Percentiles rank a stretch among this genome's conserved stretches.
Conservation (phyloP, 1,284 basidiomycete genomes). For the Sporisorium graminicola region DNA sequence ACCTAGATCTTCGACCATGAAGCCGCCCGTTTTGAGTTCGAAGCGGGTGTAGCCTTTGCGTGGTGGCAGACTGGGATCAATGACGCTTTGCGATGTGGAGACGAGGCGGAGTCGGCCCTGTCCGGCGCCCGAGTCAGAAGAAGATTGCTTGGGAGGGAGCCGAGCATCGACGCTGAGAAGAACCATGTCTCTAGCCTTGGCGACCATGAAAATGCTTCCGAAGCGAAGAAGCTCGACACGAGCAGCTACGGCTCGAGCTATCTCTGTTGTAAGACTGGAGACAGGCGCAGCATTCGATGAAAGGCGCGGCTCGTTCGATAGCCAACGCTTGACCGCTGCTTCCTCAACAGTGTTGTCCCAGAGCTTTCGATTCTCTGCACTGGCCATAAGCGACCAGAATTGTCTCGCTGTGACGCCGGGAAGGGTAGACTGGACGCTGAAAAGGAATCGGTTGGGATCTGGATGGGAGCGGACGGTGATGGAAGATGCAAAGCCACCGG, state of each 20-base stretch:
- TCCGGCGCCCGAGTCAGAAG: neutral
- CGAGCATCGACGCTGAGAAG: constrained; percentile 57
- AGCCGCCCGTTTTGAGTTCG: constrained; percentile 57
- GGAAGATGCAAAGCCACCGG: constrained; percentile 41
- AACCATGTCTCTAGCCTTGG: constrained; percentile 60
- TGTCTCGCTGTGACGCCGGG: constrained; percentile 53
- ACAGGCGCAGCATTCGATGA: neutral
- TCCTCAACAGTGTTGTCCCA: constrained; percentile 59
- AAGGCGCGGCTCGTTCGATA: constrained; percentile 18
- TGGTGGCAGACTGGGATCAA: constrained; percentile 49
- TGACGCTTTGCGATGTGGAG: constrained; percentile 50
- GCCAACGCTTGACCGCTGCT: constrained; percentile 47
- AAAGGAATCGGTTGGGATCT: constrained; percentile 49
- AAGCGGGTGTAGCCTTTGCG: constrained; percentile 59
- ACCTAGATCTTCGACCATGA: constrained; percentile 63
- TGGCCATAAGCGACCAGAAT: constrained; percentile 66
- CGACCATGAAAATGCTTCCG: constrained; percentile 64
- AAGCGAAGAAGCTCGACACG: constrained; percentile 56
- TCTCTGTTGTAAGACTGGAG: constrained; percentile 2
- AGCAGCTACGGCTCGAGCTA: constrained; percentile 31
- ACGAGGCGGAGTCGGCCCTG: constrained; percentile 46
- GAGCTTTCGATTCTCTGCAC: constrained; percentile 54
- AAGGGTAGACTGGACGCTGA: constrained; percentile 56
- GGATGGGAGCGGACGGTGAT: constrained; percentile 58
- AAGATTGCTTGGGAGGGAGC: constrained; percentile 33